Percentiles rank a stretch among this genome's conserved stretches.
phyloP scores from a whole-genome alignment of 179 eudicot species.

The Dionaea muscipula region DNA sequence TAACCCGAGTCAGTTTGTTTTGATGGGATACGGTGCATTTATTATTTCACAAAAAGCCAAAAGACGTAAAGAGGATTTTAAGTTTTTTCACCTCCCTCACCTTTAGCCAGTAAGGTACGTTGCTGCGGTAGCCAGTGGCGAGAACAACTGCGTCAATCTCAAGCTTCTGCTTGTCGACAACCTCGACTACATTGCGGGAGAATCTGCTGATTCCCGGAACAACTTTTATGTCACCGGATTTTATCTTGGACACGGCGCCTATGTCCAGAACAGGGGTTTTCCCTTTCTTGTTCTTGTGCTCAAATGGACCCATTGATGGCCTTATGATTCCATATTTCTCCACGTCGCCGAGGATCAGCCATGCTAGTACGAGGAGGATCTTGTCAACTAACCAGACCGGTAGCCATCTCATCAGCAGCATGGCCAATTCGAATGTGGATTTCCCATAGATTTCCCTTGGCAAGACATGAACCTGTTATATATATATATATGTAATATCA shows the following conservation, averaged over 20 bases:
- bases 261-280: constrained; percentile 10
- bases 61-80: not conserved
- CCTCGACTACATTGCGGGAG: not conserved
- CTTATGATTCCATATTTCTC: constrained; percentile 1
- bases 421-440: too few species aligned
- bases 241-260: constrained; percentile 4
- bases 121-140: too few species aligned
- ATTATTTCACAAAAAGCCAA: not conserved
- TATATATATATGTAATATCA: too few species aligned
- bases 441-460: too few species aligned
- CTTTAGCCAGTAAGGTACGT: too few species aligned
- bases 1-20: too few species aligned
- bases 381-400: constrained; percentile 7
- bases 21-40: too few species aligned
- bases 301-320: constrained; percentile 6
- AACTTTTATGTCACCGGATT: constrained; percentile 4
- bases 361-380: not conserved
- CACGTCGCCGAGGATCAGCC: constrained; percentile 6
- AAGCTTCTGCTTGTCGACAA: not conserved
- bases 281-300: constrained; percentile 7
- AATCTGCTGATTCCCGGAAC: constrained; percentile 7
- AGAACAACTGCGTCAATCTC: not conserved
- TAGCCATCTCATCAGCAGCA: not conserved
- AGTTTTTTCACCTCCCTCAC: too few species aligned
- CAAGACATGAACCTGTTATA: constrained; percentile 6